Evolutionary conservation across 345 rosid genomes (phyloP).

Genomic region (Citrus reticulata): DNA sequence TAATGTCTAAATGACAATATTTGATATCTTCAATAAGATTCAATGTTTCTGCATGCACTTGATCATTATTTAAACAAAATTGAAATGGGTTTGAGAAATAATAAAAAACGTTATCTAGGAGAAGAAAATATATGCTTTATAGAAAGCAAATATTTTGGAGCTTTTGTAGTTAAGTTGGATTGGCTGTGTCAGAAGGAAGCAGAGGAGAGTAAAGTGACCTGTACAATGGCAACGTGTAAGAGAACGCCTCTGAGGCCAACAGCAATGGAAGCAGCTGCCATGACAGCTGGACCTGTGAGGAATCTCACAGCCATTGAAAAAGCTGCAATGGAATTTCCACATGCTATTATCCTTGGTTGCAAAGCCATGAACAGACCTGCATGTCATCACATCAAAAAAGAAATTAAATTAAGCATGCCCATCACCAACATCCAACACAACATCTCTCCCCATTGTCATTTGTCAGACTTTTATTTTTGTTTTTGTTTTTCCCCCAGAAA

Average conservation of each 20-base stretch:
- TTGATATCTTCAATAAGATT: slow-evolving; percentile 7
- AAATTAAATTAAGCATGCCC: slow-evolving; percentile 8
- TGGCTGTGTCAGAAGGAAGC: slow-evolving; percentile 35
- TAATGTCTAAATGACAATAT: background rate
- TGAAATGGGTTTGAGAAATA: background rate
- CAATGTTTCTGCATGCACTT: slow-evolving; percentile 9
- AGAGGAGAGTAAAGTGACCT: slow-evolving; percentile 37
- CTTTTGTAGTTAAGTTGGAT: slow-evolving; percentile 24
- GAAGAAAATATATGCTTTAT: background rate
- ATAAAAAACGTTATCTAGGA: slow-evolving; percentile 26
- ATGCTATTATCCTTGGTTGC: slow-evolving; percentile 98
- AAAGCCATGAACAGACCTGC: slow-evolving; percentile 98
- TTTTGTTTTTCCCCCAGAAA: background rate
- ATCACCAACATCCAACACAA: slow-evolving; percentile 13
- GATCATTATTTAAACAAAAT: background rate
- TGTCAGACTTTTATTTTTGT: slow-evolving; percentile 4
- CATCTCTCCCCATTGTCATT: background rate
- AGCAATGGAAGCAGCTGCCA: slow-evolving; percentile 92
- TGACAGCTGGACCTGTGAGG: slow-evolving; percentile 95
- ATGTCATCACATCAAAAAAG: slow-evolving; percentile 24
- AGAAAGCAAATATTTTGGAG: slow-evolving; percentile 18
- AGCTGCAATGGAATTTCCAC: slow-evolving; percentile 90
- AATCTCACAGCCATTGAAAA: slow-evolving; percentile 95
- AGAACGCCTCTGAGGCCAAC: slow-evolving; percentile 87
- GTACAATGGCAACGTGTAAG: slow-evolving; percentile 90